These are phyloP conservation scores for Ophiocordyceps polyrhachis-furcata DNA, from an alignment of 2,329 filamentous ascomycete genomes.

Conservation along the genomic window DNA sequence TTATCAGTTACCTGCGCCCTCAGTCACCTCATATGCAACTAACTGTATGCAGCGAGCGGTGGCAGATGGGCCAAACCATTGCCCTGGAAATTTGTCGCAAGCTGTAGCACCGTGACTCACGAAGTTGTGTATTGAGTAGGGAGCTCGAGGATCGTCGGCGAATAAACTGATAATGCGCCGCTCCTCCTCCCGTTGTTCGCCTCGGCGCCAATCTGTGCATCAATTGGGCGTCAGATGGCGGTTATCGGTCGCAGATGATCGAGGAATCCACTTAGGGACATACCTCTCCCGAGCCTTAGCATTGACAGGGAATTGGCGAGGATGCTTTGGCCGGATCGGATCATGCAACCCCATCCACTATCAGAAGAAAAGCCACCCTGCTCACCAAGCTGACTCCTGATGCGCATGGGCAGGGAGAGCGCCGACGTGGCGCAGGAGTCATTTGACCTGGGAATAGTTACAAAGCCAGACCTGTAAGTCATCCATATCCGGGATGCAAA, in stretches of 20 bases:
- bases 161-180: constrained; percentile 60
- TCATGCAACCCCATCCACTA: constrained; percentile 98
- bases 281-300: constrained; percentile 62
- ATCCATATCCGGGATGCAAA: constrained; percentile 92
- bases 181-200: constrained; percentile 39
- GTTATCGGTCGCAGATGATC: not conserved
- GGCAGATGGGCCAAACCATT: constrained; percentile 98
- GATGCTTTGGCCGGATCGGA: constrained; percentile 82
- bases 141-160: constrained; percentile 67
- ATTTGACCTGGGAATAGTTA: constrained; percentile 58
- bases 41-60: constrained; percentile 89
- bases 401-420: constrained; percentile 67
- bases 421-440: constrained; percentile 51
- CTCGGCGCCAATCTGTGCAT: constrained; percentile 52
- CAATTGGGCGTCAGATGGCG: not conserved
- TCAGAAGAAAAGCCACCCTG: constrained; percentile 76
- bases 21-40: constrained; percentile 13
- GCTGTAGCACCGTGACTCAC: constrained; percentile 70
- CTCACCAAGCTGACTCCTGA: constrained; percentile 65
- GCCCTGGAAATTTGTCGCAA: constrained; percentile 86
- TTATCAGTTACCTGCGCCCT: constrained; percentile 1
- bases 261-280: constrained; percentile 3
- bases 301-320: constrained; percentile 69
- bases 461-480: constrained; percentile 82
- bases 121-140: constrained; percentile 90